Evolutionary conservation across 208 protist genomes (phyloP).

Genomic region (Angomonas deanei): DNA sequence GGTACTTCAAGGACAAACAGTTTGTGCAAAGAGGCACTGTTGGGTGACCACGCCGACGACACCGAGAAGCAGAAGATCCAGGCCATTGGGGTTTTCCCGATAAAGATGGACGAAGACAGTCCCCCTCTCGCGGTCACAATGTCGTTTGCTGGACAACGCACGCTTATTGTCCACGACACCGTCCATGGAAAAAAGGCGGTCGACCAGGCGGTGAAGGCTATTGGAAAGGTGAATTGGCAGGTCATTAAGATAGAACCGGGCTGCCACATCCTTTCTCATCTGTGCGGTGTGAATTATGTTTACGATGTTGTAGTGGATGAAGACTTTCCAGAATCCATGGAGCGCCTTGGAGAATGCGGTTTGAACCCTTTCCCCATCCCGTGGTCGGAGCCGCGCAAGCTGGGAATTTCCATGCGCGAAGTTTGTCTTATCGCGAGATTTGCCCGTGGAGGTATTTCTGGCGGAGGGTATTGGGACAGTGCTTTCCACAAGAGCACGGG

Average conservation of each 20-base stretch:
- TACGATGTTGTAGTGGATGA: conserved; percentile 88
- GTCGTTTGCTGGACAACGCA: conserved; percentile 68
- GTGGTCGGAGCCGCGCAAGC: conserved; percentile 81
- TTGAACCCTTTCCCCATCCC: conserved; percentile 87
- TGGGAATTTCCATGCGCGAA: conserved; percentile 80
- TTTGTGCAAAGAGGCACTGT: conserved; percentile 47
- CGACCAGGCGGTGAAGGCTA: conserved; percentile 26
- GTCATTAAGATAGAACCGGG: conserved; percentile 67
- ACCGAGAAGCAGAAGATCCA: conserved; percentile 25
- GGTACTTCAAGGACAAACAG: conserved; percentile 72
- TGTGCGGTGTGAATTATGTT: conserved; percentile 63
- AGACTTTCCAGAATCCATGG: conserved; percentile 79
- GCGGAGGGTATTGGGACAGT: conserved; percentile 65
- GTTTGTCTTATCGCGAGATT: conserved; percentile 78
- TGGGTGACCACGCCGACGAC: not conserved
- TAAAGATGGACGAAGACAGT: conserved; percentile 66
- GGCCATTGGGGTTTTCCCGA: conserved; percentile 45
- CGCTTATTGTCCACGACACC: conserved; percentile 60
- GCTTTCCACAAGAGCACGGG: conserved; percentile 27
- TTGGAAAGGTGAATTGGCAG: conserved; percentile 61
- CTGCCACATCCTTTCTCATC: conserved; percentile 69
- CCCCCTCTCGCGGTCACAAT: conserved; percentile 73
- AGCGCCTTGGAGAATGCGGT: conserved; percentile 71
- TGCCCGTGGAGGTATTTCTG: conserved; percentile 67
- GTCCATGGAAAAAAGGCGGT: conserved; percentile 49